Conservation (phyloP, 169 alveolate species). For the Blepharisma undulans region DNA sequence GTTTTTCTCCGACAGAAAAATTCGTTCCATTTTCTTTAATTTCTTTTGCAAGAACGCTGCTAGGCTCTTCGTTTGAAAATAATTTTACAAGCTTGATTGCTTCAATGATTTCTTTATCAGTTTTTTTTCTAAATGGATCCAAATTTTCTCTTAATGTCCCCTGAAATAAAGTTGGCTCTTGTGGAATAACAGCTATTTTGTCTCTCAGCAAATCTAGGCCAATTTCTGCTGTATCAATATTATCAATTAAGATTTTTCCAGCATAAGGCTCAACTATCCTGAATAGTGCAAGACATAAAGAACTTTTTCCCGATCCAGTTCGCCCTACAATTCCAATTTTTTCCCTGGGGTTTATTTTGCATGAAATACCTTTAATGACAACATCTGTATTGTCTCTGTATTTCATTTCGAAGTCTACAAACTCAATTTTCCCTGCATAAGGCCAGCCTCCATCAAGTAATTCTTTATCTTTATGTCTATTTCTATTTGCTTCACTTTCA, state of each 20-base stretch:
- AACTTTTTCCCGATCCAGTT: conserved; percentile 85
- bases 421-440: conserved; percentile 26
- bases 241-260: conserved; percentile 85
- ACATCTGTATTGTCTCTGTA: conserved; percentile 66
- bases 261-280: conserved; percentile 72
- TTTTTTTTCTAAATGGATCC: conserved; percentile 68
- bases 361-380: conserved; percentile 60
- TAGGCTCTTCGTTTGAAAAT: conserved; percentile 45
- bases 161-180: conserved; percentile 78
- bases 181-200: conserved; percentile 62
- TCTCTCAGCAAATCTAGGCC: conserved; percentile 57
- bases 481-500: conserved; percentile 44
- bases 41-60: conserved; percentile 23
- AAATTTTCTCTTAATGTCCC: conserved; percentile 74
- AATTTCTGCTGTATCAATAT: conserved; percentile 58
- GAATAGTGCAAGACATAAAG: conserved; percentile 63
- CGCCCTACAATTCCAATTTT: conserved; percentile 87
- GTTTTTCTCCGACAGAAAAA: conserved; percentile 82
- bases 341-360: conserved; percentile 62
- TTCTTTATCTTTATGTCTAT: conserved; percentile 10
- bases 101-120: conserved; percentile 53
- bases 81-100: conserved; percentile 50
- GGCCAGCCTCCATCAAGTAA: conserved; percentile 52
- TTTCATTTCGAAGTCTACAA: conserved; percentile 58
- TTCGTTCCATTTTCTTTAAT: conserved; percentile 69